Percentiles rank a stretch among this genome's conserved stretches.
Conservation (phyloP, 2,329 filamentous ascomycete species). For the Arthroderma sp. region DNA sequence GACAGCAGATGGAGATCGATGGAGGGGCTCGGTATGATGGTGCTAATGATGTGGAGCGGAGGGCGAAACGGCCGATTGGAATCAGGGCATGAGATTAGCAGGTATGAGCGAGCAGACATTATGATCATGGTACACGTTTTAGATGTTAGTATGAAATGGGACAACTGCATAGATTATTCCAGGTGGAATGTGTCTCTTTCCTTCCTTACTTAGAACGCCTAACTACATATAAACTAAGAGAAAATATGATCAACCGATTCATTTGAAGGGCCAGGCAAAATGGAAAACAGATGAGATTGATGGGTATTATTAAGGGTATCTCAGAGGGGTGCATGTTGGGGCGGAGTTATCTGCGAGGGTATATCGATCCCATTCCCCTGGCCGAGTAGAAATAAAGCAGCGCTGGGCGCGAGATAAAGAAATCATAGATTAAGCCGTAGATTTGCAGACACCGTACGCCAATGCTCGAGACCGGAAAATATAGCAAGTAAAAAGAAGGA, state of each 20-base stretch:
- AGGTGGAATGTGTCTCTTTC: too few relatives aligned
- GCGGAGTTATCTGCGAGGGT: neutral
- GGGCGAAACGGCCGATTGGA: conserved; percentile 24
- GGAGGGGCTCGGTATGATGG: conserved; percentile 1
- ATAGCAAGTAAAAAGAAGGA: neutral
- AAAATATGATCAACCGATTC: neutral
- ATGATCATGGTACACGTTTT: too few relatives aligned
- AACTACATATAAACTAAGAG: neutral
- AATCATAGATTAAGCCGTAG: neutral
- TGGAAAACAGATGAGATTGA: neutral
- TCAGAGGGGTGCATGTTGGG: neutral
- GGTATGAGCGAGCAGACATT: too few relatives aligned
- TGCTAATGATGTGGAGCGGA: conserved; percentile 12
- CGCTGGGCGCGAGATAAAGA: neutral
- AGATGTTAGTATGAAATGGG: too few relatives aligned
- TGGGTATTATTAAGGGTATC: conserved; percentile 2
- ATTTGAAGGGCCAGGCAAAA: neutral
- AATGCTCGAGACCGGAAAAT: conserved; percentile 1
- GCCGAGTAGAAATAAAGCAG: neutral
- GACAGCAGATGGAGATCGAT: conserved; percentile 3
- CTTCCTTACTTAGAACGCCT: too few relatives aligned
- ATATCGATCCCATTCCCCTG: neutral
- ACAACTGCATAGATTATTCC: too few relatives aligned
- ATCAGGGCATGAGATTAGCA: conserved; percentile 13
- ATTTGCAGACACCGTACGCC: conserved; percentile 4